phyloP scores from a whole-genome alignment of 1,284 basidiomycete species.

The Papiliotrema flavescens region DNA sequence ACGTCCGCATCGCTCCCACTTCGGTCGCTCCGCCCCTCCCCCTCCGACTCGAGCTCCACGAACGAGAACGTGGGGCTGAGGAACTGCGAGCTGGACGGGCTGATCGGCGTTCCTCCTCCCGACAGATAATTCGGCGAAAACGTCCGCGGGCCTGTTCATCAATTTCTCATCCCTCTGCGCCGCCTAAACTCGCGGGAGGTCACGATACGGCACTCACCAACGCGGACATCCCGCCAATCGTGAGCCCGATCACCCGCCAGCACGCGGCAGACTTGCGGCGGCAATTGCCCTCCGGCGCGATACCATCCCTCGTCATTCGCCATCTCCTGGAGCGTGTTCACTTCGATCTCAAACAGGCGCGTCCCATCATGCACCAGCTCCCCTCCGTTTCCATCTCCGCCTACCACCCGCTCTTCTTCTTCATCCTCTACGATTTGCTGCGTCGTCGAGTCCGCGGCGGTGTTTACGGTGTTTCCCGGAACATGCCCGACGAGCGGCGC shows the following conservation, averaged over 20 bases:
- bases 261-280: constrained; percentile 32
- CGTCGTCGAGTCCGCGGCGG: too few relatives aligned
- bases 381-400: constrained; percentile 24
- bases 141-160: not conserved
- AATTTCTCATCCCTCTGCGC: not conserved
- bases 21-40: not conserved
- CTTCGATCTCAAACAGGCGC: constrained; percentile 32
- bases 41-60: constrained; percentile 3
- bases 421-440: not conserved
- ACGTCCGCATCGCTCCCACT: not conserved
- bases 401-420: constrained; percentile 12
- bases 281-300: constrained; percentile 23
- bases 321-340: constrained; percentile 30
- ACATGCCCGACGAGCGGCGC: too few relatives aligned
- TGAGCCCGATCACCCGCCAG: constrained; percentile 12
- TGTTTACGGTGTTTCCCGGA: too few relatives aligned
- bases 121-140: not conserved
- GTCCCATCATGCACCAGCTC: constrained; percentile 20
- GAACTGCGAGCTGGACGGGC: constrained; percentile 13
- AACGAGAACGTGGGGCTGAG: constrained; percentile 20
- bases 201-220: constrained; percentile 13
- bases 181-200: not conserved
- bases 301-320: constrained; percentile 23
- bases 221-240: constrained; percentile 22
- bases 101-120: constrained; percentile 1